These are phyloP conservation scores for Sclerotiophoma versabilis DNA, from an alignment of 2,329 filamentous ascomycete genomes.

Conservation along the genomic window DNA sequence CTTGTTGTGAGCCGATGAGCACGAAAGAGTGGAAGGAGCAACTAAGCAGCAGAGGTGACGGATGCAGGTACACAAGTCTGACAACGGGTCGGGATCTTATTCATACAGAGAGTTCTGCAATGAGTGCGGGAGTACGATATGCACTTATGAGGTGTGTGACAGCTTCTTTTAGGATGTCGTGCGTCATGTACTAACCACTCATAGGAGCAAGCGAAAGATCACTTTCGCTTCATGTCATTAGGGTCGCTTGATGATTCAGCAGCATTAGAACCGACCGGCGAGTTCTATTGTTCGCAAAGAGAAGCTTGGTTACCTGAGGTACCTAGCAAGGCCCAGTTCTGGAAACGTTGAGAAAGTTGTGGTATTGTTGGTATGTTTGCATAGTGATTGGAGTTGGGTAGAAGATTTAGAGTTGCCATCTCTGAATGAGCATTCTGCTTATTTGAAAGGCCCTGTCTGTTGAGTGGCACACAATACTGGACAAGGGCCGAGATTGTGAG, in stretches of 20 bases:
- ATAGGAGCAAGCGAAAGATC: conserved; percentile 32
- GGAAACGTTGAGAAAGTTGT: conserved; percentile 4
- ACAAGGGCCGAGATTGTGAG: too few relatives aligned
- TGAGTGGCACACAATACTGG: too few relatives aligned
- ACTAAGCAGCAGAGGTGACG: conserved; percentile 1
- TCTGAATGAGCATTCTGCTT: too few relatives aligned
- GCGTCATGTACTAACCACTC: background rate
- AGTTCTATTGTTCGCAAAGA: conserved; percentile 72
- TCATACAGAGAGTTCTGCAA: conserved; percentile 62
- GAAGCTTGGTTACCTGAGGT: conserved; percentile 34
- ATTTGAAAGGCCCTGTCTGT: too few relatives aligned
- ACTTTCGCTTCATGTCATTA: conserved; percentile 32
- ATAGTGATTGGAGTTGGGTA: background rate
- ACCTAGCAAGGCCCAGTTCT: conserved; percentile 24
- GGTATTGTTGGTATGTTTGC: background rate
- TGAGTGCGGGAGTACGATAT: conserved; percentile 59
- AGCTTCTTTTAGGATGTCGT: background rate
- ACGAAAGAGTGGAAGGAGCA: too few relatives aligned
- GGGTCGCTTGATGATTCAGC: conserved; percentile 35
- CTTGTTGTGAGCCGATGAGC: too few relatives aligned
- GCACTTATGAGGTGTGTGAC: conserved; percentile 56
- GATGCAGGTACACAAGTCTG: conserved; percentile 53
- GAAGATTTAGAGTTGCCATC: background rate
- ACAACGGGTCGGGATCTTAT: conserved; percentile 58
- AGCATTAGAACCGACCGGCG: conserved; percentile 58